Conservation (phyloP, 495 filamentous ascomycete species). For the Cladorrhinum samala region DNA sequence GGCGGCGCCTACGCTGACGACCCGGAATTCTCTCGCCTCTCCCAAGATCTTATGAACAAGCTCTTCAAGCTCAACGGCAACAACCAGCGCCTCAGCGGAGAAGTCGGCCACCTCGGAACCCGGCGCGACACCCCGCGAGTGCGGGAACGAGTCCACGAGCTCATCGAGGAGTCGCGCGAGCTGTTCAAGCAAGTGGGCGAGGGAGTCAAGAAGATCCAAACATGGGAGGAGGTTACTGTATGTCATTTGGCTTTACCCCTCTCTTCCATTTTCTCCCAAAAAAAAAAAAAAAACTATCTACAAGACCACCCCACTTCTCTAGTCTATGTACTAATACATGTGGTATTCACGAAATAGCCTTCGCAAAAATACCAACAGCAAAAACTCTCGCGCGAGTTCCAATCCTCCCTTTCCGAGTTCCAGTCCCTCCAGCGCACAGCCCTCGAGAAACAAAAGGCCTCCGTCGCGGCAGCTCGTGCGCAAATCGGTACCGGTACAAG, state of each 20-base stretch:
- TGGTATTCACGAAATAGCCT: too few species aligned
- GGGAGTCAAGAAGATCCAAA: constrained; percentile 82
- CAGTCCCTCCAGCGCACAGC: constrained; percentile 82
- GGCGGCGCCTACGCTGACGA: constrained; percentile 75
- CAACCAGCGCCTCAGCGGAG: constrained; percentile 69
- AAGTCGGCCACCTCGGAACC: constrained; percentile 81
- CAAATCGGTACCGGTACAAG: constrained; percentile 53
- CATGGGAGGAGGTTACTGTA: constrained; percentile 90
- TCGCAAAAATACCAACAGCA: constrained; percentile 86
- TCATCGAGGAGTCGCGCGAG: constrained; percentile 75
- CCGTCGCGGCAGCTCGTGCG: constrained; percentile 68
- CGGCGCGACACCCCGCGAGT: constrained; percentile 85
- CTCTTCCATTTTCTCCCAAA: background rate
- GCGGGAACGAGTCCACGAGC: constrained; percentile 78
- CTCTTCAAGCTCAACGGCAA: constrained; percentile 83
- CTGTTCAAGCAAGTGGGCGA: constrained; percentile 93
- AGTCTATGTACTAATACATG: background rate
- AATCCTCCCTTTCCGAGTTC: constrained; percentile 79
- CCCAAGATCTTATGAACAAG: constrained; percentile 73
- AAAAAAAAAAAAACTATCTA: too few species aligned
- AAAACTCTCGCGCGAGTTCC: constrained; percentile 88
- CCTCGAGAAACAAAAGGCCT: constrained; percentile 85
- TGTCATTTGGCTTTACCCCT: constrained; percentile 23
- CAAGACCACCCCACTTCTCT: background rate
- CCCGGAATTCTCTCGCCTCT: constrained; percentile 80